phyloP scores from a whole-genome alignment of 345 rosid species.

The Punica granatum region DNA sequence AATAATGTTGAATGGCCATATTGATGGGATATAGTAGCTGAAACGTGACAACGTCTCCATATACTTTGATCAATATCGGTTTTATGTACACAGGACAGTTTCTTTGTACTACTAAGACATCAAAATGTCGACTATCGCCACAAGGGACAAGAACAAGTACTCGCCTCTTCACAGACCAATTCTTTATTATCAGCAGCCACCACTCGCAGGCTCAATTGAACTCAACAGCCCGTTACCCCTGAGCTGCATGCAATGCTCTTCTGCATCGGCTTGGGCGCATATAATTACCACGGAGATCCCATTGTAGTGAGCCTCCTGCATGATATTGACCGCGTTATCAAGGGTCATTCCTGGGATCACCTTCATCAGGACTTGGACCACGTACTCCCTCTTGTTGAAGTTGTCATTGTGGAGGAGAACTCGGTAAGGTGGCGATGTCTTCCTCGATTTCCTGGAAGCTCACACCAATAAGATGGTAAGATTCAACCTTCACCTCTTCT shows the following conservation, averaged over 20 bases:
- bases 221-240: constrained; percentile 91
- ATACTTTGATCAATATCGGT: background rate
- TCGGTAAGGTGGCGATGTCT: constrained; percentile 73
- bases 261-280: constrained; percentile 89
- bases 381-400: constrained; percentile 84
- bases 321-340: constrained; percentile 87
- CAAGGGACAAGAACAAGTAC: background rate
- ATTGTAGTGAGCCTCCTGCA: constrained; percentile 96
- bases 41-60: background rate
- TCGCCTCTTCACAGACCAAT: background rate
- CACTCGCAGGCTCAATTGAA: constrained; percentile 88
- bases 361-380: constrained; percentile 93
- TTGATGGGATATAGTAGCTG: background rate
- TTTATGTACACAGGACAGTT: background rate
- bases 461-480: background rate
- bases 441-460: constrained; percentile 60
- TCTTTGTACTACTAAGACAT: background rate
- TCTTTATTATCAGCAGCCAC: constrained; percentile 51
- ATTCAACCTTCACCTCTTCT: background rate
- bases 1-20: background rate
- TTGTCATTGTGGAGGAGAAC: constrained; percentile 89
- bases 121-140: background rate
- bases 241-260: constrained; percentile 91
- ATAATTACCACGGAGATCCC: constrained; percentile 85
- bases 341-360: constrained; percentile 92